phyloP scores from a whole-genome alignment of 257 asterid genomes.

The Handroanthus guayacan region DNA sequence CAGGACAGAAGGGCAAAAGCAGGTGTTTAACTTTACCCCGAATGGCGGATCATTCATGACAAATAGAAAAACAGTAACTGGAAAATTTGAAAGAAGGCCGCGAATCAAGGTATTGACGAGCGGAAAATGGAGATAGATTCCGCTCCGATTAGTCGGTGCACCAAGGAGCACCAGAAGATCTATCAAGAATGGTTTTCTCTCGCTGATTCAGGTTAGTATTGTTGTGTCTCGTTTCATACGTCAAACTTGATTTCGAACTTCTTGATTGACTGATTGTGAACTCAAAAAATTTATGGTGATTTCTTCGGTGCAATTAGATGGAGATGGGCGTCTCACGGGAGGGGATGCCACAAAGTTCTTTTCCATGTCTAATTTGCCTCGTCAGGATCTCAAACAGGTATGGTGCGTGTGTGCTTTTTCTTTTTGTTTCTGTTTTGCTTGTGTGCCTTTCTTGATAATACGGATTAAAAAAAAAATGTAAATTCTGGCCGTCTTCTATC shows the following conservation, averaged over 20 bases:
- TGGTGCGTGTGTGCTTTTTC: neutral
- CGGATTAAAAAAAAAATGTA: neutral
- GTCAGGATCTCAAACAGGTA: slow-evolving; percentile 93
- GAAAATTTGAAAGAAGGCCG: slow-evolving; percentile 14
- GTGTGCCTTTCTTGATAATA: neutral
- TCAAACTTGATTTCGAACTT: neutral
- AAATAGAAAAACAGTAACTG: neutral
- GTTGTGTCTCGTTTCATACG: neutral
- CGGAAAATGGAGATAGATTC: slow-evolving; percentile 79
- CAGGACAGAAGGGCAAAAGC: neutral
- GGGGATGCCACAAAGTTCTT: slow-evolving; percentile 90
- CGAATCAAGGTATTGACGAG: slow-evolving; percentile 9
- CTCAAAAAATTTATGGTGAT: slow-evolving; percentile 9
- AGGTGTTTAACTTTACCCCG: neutral
- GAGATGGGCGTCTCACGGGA: slow-evolving; percentile 91
- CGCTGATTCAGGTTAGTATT: slow-evolving; percentile 78
- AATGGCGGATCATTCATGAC: neutral
- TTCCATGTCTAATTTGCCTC: slow-evolving; percentile 79
- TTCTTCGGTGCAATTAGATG: slow-evolving; percentile 55
- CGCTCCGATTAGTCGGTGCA: slow-evolving; percentile 79
- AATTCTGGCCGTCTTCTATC: neutral
- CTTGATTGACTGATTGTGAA: neutral
- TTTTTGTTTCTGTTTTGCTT: neutral
- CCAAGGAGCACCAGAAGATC: slow-evolving; percentile 80
- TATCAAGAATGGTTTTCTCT: slow-evolving; percentile 79